These are phyloP conservation scores for Flaveria trinervia DNA, from an alignment of 129 eudicot species.

Conservation along the genomic window DNA sequence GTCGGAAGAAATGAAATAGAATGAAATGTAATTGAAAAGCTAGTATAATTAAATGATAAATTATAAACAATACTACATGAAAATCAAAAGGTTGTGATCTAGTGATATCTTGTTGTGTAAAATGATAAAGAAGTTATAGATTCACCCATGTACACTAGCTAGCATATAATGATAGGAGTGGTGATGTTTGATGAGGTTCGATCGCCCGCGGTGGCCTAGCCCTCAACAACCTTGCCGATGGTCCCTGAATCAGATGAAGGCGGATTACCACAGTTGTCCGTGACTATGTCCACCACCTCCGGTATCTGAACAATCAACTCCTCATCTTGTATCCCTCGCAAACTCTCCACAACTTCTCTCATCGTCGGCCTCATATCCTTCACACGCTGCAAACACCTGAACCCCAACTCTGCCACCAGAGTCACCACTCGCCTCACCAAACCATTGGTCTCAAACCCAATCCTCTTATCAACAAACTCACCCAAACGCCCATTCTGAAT, in stretches of 20 bases:
- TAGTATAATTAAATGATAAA: no score
- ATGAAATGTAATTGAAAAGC: no score
- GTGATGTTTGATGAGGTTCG: no score
- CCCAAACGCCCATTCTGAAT: slow-evolving; percentile 53
- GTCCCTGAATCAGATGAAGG: slow-evolving; percentile 51
- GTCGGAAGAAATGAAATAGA: no score
- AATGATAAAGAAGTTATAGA: no score
- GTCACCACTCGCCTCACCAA: slow-evolving; percentile 62
- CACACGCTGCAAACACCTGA: slow-evolving; percentile 74
- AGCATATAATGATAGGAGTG: no score
- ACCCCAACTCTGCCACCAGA: slow-evolving; percentile 69
- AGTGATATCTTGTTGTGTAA: no score
- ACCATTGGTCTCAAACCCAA: slow-evolving; percentile 53
- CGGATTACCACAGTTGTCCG: slow-evolving; percentile 46
- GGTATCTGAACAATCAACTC: slow-evolving; percentile 46
- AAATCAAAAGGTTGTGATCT: no score
- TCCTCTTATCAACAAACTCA: slow-evolving; percentile 62
- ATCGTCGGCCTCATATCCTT: slow-evolving; percentile 82
- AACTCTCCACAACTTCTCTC: slow-evolving; percentile 61
- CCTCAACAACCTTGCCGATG: slow-evolving; percentile 32
- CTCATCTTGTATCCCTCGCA: slow-evolving; percentile 55
- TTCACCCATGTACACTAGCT: no score
- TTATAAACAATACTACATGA: no score
- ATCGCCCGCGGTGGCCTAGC: not conserved
- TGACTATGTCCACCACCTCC: slow-evolving; percentile 63